phyloP scores from a whole-genome alignment of 441 rosid species.

The Biscutella laevigata region DNA sequence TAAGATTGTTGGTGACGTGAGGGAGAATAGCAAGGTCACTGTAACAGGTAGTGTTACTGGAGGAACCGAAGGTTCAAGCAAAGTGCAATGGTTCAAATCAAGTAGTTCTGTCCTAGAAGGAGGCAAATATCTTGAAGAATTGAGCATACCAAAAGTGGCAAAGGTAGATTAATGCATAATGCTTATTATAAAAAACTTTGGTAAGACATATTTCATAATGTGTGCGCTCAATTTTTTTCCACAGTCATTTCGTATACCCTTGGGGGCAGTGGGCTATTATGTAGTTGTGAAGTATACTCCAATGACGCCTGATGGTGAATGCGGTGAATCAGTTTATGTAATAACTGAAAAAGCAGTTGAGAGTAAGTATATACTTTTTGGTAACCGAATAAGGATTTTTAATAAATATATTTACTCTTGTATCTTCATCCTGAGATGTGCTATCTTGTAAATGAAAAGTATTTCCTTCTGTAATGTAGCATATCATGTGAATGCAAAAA shows the following conservation, averaged over 20 bases:
- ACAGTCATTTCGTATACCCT: constrained; percentile 92
- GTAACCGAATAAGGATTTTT: no score
- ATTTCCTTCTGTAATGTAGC: not conserved
- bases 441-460: not conserved
- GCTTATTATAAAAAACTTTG: not conserved
- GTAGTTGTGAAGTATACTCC: constrained; percentile 87
- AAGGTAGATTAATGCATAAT: constrained; percentile 44
- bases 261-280: constrained; percentile 87
- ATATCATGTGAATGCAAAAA: not conserved
- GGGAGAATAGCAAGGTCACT: constrained; percentile 82
- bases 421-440: not conserved
- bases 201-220: constrained; percentile 6
- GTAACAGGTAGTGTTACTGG: constrained; percentile 80
- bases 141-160: constrained; percentile 78
- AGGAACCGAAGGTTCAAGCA: constrained; percentile 92
- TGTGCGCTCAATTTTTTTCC: constrained; percentile 16
- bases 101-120: constrained; percentile 44
- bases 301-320: constrained; percentile 78
- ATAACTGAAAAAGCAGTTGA: constrained; percentile 70
- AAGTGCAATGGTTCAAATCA: constrained; percentile 94
- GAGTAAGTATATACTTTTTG: no score
- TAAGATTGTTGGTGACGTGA: constrained; percentile 81
- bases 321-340: constrained; percentile 78
- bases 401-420: not conserved
- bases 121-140: constrained; percentile 68